Evolutionary conservation across 768 basidiomycete genomes (phyloP).

Genomic region (Boletus tomentosulus): DNA sequence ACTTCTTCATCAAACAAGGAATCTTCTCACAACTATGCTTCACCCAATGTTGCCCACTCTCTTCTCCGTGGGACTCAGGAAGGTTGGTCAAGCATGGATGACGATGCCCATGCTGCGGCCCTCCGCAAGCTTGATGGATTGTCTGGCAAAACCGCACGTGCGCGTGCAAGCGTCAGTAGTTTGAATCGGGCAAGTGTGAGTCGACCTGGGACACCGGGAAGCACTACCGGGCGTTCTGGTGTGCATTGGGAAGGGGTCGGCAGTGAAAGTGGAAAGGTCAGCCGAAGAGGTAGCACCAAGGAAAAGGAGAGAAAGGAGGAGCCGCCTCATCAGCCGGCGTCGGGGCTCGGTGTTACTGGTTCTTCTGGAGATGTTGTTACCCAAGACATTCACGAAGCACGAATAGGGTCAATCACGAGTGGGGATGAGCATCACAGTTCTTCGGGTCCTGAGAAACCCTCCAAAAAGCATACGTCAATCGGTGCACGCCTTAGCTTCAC

Average conservation of each 20-base stretch:
- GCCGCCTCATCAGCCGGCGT: slow-evolving; percentile 17
- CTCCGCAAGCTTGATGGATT: slow-evolving; percentile 91
- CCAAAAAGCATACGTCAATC: slow-evolving; percentile 57
- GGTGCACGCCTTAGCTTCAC: slow-evolving; percentile 69
- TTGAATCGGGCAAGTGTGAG: slow-evolving; percentile 63
- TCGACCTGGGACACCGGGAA: slow-evolving; percentile 70
- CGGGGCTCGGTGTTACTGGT: slow-evolving; percentile 35
- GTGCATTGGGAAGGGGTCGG: slow-evolving; percentile 76
- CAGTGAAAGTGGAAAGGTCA: slow-evolving; percentile 33
- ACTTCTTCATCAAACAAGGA: slow-evolving; percentile 38
- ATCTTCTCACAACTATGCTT: slow-evolving; percentile 38
- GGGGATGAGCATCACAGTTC: slow-evolving; percentile 55
- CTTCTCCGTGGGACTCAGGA: slow-evolving; percentile 83
- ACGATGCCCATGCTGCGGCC: slow-evolving; percentile 86
- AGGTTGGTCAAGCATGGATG: slow-evolving; percentile 85
- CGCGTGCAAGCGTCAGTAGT: slow-evolving; percentile 73
- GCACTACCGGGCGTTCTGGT: slow-evolving; percentile 43
- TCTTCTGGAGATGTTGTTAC: slow-evolving; percentile 30
- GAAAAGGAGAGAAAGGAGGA: slow-evolving; percentile 46
- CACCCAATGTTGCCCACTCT: slow-evolving; percentile 75
- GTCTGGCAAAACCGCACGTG: slow-evolving; percentile 67
- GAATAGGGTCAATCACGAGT: slow-evolving; percentile 42
- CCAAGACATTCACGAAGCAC: slow-evolving; percentile 40
- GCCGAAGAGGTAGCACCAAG: slow-evolving; percentile 35
- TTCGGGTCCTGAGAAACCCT: slow-evolving; percentile 54